phyloP scores from a whole-genome alignment of 345 rosid genomes.

The Crucihimalaya himalaica region DNA sequence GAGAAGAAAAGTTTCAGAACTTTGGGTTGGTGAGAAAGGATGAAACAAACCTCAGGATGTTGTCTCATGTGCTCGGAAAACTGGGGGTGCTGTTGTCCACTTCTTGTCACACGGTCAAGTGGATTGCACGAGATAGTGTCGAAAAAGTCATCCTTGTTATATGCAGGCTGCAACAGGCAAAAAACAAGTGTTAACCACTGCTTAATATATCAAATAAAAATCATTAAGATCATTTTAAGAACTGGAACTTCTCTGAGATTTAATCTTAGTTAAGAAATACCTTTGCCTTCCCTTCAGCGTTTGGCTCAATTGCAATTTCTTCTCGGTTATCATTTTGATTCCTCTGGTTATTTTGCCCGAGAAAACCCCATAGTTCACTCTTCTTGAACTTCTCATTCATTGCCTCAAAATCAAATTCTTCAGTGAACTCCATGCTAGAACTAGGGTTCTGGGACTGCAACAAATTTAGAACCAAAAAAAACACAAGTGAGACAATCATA shows the following conservation, averaged over 20 bases:
- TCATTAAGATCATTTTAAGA: constrained; percentile 6
- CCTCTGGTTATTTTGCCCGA: constrained; percentile 47
- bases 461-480: constrained; percentile 28
- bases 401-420: constrained; percentile 77
- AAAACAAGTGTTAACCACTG: background rate
- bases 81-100: constrained; percentile 50
- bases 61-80: constrained; percentile 77
- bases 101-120: constrained; percentile 48
- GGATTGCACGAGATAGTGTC: constrained; percentile 72
- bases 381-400: constrained; percentile 75
- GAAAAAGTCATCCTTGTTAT: constrained; percentile 89
- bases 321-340: constrained; percentile 49
- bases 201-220: background rate
- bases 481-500: background rate
- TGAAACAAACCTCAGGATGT: constrained; percentile 63
- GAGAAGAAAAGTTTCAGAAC: constrained; percentile 2
- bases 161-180: constrained; percentile 60
- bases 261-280: background rate
- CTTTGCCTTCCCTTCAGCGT: constrained; percentile 24
- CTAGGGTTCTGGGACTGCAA: constrained; percentile 44
- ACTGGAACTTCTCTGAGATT: background rate
- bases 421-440: constrained; percentile 37
- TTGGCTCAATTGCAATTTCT: constrained; percentile 44
- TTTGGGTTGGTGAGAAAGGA: background rate
- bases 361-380: constrained; percentile 68